A percentile compares a stretch with the other conserved stretches of the same genome.
Evolutionary conservation across 495 filamentous ascomycete genomes (phyloP).

Genomic region (Lasiosphaeris hirsuta): DNA sequence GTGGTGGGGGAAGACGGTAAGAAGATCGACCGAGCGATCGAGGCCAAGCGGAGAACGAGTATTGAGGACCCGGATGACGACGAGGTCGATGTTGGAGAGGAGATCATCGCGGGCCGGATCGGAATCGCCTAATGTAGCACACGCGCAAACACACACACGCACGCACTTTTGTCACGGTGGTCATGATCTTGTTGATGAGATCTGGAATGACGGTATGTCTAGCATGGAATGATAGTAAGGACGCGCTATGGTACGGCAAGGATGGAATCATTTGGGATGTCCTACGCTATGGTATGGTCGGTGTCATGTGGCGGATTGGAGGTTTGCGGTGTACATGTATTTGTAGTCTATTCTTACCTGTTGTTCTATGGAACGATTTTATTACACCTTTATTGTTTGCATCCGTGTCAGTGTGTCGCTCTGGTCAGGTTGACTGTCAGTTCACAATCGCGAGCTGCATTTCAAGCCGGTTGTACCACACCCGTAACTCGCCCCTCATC

Average conservation of each 20-base stretch:
- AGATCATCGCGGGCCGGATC: conserved; percentile 18
- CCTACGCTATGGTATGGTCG: no score
- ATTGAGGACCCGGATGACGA: conserved; percentile 57
- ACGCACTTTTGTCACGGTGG: no score
- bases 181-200: neutral
- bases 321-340: neutral
- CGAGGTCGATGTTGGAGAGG: conserved; percentile 34
- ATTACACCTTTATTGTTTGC: neutral
- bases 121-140: conserved; percentile 14
- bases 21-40: conserved; percentile 46
- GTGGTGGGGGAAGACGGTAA: conserved; percentile 40
- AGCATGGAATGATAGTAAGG: neutral
- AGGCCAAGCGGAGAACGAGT: conserved; percentile 52
- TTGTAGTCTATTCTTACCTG: conserved; percentile 3
- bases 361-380: neutral
- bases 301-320: neutral
- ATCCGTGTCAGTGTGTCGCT: no score
- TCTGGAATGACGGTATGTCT: conserved; percentile 1
- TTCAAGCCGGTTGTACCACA: no score
- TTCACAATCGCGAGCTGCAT: no score
- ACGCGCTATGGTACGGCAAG: neutral
- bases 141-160: no score
- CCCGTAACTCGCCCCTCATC: no score
- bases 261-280: no score
- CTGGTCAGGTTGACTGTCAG: no score